Conservation (phyloP, 352 stramenopile species). For the Pythium apleroticum region DNA sequence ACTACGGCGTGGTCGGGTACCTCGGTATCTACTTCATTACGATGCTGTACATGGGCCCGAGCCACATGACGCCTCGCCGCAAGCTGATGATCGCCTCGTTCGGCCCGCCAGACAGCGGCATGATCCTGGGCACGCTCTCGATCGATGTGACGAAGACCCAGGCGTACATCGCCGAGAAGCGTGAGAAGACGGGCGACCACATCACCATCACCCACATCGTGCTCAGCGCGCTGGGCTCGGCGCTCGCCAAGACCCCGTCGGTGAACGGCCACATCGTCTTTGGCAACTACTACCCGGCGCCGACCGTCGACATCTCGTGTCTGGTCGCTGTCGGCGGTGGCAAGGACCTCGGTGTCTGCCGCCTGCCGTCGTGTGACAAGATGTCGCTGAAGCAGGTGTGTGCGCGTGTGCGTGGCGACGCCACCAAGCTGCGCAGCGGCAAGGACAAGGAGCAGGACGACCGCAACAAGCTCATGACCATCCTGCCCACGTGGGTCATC, state of each 20-base stretch:
- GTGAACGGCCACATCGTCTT: slow-evolving; percentile 78
- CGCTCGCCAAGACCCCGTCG: slow-evolving; percentile 47
- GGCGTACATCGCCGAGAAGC: slow-evolving; percentile 59
- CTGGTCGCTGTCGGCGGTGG: slow-evolving; percentile 55
- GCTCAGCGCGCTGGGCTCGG: slow-evolving; percentile 49
- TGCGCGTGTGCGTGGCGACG: slow-evolving; percentile 42
- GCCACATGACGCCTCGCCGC: slow-evolving; percentile 50
- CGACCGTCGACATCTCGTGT: slow-evolving; percentile 68
- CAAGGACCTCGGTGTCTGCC: slow-evolving; percentile 62
- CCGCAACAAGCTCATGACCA: slow-evolving; percentile 60
- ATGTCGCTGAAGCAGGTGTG: slow-evolving; percentile 57
- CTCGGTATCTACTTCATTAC: slow-evolving; percentile 55
- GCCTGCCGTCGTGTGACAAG: slow-evolving; percentile 47
- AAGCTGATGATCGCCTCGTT: slow-evolving; percentile 79
- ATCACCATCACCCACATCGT: slow-evolving; percentile 76
- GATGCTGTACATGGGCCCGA: slow-evolving; percentile 58
- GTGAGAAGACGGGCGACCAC: slow-evolving; percentile 42
- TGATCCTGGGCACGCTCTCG: slow-evolving; percentile 71
- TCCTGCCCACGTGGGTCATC: slow-evolving; percentile 58
- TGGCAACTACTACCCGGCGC: slow-evolving; percentile 61
- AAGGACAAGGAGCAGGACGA: slow-evolving; percentile 61
- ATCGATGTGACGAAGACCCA: slow-evolving; percentile 65
- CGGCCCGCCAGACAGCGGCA: slow-evolving; percentile 50
- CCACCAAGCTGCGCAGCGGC: slow-evolving; percentile 49
- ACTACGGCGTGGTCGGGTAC: slow-evolving; percentile 41